Evolutionary conservation across 2,329 filamentous ascomycete species (phyloP).

Genomic region (Trichoderma sp.): DNA sequence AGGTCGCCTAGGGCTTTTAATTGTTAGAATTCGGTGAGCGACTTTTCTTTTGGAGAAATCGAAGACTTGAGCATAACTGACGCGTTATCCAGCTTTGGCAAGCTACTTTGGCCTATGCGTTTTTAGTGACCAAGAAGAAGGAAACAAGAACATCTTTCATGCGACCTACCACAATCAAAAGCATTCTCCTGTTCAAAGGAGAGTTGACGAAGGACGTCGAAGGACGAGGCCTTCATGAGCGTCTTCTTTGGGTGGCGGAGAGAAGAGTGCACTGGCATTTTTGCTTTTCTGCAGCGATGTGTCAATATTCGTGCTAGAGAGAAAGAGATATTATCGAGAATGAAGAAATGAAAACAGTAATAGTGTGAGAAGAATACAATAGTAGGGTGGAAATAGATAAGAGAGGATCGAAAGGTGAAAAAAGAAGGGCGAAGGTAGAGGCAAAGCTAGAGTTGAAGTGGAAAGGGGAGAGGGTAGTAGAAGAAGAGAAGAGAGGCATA

Average conservation of each 20-base stretch:
- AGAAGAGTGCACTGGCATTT: slow-evolving; percentile 6
- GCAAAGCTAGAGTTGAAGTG: too few species aligned
- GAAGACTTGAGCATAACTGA: not conserved
- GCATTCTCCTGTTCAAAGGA: not conserved
- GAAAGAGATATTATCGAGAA: too few species aligned
- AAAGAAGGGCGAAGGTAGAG: too few species aligned
- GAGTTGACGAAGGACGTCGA: slow-evolving; percentile 7
- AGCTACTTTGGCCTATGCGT: not conserved
- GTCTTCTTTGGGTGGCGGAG: slow-evolving; percentile 10
- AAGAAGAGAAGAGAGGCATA: too few species aligned
- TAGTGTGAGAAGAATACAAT: too few species aligned
- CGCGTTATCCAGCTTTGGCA: not conserved
- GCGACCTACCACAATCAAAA: not conserved
- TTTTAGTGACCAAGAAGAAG: not conserved
- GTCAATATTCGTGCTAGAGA: not conserved
- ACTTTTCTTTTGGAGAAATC: too few species aligned
- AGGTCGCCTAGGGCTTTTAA: slow-evolving; percentile 2
- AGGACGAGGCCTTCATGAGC: slow-evolving; percentile 14
- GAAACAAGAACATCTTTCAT: not conserved
- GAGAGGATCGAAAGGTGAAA: too few species aligned
- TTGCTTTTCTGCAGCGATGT: not conserved
- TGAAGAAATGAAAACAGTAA: too few species aligned
- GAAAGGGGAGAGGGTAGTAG: too few species aligned
- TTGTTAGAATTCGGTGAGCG: too few species aligned
- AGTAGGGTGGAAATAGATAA: too few species aligned